Base-by-base conservation (phyloP, 75 land plant genomes). In the Pseudotsuga menziesii region DNA sequence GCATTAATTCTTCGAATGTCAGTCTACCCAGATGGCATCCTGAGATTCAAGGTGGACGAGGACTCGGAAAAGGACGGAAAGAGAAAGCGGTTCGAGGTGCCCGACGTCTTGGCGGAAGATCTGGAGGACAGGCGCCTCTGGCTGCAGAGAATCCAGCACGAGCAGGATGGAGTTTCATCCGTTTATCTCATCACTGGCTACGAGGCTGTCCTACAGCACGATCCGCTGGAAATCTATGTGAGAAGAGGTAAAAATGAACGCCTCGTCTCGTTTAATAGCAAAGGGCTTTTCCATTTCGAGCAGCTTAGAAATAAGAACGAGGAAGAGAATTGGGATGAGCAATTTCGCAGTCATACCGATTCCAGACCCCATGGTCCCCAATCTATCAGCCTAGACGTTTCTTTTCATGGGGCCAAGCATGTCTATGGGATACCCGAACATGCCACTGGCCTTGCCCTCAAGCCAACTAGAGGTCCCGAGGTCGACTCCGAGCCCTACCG, bases 371-470 rank as follows among this genome's bases (percentile, higher is more conserved):
- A 89, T 76, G 99, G 99, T 2, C 96, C 99, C 0, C 99, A 97
- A 75, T 86, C 98, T 32, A 88, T 97, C 57, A 87, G 91, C 73
- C 88, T 97, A 56, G 99, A 97, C 81, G 92, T 97, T 13, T 89
- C 98, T 36, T 97, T 97, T 80, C 87, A 94, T 72, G 95, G 87
- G 3, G 90, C 98, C 20, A 86, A 97, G 32, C 90, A 86, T 73
- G 98, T 94, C 12, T 97, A 94, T 78, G 99, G 99, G 2, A 94
- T 97, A 54, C 99, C 99, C 0, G 99, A 97, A 81, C 99, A 85
- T 63, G 99, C 99, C 16, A 81, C 89, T 8, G 87, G 91, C 63
- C 83, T 97, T 11, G 88, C 93, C 12, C 81, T 97, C 56, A 86
- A 82, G 75, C 89, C 95, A 0, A 97, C 99, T 25, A 80, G 86